Percentiles rank a stretch among this genome's conserved stretches.
These are phyloP conservation scores for Colletotrichum lindemuthianum DNA, from an alignment of 2,329 filamentous ascomycete genomes.

Conservation along the genomic window DNA sequence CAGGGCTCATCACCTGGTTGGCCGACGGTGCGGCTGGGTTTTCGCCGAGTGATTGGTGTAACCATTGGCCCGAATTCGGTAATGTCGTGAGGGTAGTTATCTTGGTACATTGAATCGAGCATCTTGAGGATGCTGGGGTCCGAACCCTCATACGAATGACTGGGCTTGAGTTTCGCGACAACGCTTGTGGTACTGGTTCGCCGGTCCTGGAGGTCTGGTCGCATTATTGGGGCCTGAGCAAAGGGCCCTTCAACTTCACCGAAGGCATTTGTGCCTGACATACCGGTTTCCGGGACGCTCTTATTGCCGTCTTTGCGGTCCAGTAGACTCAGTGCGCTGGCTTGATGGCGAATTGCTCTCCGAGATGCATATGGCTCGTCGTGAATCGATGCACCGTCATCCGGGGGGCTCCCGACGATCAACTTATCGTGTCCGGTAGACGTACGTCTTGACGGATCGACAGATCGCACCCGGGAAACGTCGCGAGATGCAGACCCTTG, in stretches of 20 bases:
- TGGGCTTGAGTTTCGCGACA: slow-evolving; percentile 42
- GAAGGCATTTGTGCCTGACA: slow-evolving; percentile 68
- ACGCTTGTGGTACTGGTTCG: slow-evolving; percentile 39
- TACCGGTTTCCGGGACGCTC: slow-evolving; percentile 67
- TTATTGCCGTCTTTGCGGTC: slow-evolving; percentile 69
- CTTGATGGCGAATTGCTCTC: slow-evolving; percentile 63
- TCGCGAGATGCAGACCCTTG: slow-evolving; percentile 38
- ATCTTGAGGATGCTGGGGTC: slow-evolving; percentile 74
- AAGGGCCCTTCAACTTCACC: slow-evolving; percentile 69
- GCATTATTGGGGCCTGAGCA: slow-evolving; percentile 47
- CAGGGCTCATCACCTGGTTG: slow-evolving; percentile 71
- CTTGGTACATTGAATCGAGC: slow-evolving; percentile 85
- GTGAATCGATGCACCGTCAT: slow-evolving; percentile 49
- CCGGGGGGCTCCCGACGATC: slow-evolving; percentile 40
- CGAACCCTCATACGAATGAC: slow-evolving; percentile 87
- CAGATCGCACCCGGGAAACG: slow-evolving; percentile 46
- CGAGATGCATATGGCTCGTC: slow-evolving; percentile 55
- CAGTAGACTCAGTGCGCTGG: slow-evolving; percentile 68
- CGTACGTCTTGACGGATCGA: slow-evolving; percentile 49
- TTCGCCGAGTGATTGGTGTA: slow-evolving; percentile 70
- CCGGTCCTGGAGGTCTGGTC: slow-evolving; percentile 45
- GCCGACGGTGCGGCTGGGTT: slow-evolving; percentile 59
- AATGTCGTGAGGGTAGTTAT: slow-evolving; percentile 74
- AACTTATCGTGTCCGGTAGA: slow-evolving; percentile 43
- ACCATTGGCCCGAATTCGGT: slow-evolving; percentile 83